A percentile compares a stretch with the other conserved stretches of the same genome.
Evolutionary conservation across 1,284 basidiomycete genomes (phyloP).

Genomic region (Marasmius tenuissimus): DNA sequence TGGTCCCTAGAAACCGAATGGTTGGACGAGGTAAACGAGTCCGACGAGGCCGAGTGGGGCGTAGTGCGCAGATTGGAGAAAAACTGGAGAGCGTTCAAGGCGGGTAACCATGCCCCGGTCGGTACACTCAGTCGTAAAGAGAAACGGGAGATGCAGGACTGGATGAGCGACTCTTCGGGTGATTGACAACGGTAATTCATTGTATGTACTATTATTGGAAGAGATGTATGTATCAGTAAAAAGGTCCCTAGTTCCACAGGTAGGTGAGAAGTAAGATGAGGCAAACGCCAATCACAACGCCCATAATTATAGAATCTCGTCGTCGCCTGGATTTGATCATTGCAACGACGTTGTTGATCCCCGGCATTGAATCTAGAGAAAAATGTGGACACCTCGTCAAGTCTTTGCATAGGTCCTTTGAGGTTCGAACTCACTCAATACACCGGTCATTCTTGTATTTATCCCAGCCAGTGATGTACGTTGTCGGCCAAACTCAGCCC

Average conservation of each 20-base stretch:
- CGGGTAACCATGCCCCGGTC: slow-evolving; percentile 38
- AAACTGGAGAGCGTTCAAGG: slow-evolving; percentile 66
- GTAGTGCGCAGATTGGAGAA: slow-evolving; percentile 59
- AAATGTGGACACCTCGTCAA: too few species aligned
- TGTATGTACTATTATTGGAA: not conserved
- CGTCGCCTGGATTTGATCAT: slow-evolving; percentile 93
- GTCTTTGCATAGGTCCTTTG: not conserved
- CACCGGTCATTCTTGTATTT: slow-evolving; percentile 80
- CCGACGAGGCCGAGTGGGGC: slow-evolving; percentile 50
- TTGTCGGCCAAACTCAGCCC: slow-evolving; percentile 92
- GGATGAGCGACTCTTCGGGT: slow-evolving; percentile 7
- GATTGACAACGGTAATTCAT: not conserved
- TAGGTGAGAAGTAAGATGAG: slow-evolving; percentile 80
- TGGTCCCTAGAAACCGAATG: slow-evolving; percentile 68
- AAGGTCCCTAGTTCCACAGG: slow-evolving; percentile 41
- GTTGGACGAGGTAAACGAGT: slow-evolving; percentile 37
- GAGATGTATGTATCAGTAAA: not conserved
- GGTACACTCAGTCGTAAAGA: slow-evolving; percentile 1
- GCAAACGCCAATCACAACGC: slow-evolving; percentile 83
- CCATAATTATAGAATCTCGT: slow-evolving; percentile 90
- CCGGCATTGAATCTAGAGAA: slow-evolving; percentile 79
- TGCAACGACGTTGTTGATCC: slow-evolving; percentile 86
- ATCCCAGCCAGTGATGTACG: slow-evolving; percentile 74
- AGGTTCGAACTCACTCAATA: slow-evolving; percentile 62
- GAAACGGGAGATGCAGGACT: slow-evolving; percentile 2